phyloP scores from a whole-genome alignment of 2,329 filamentous ascomycete species.

The Xylariomycetidae sp. region DNA sequence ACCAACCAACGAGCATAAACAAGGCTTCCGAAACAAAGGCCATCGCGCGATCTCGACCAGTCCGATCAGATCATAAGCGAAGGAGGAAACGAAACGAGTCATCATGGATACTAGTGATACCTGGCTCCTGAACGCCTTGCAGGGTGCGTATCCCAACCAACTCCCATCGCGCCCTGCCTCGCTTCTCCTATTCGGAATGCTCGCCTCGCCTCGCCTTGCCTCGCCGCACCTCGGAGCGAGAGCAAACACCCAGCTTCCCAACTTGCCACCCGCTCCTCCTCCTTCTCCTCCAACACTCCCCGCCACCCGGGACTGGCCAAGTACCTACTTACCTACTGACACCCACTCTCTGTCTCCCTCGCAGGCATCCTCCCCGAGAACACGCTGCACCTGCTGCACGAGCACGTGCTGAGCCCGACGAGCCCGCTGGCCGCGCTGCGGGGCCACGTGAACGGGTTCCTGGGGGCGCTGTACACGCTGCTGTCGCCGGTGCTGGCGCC shows the following conservation, averaged over 20 bases:
- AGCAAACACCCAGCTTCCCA: background rate
- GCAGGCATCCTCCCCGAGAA: constrained; percentile 39
- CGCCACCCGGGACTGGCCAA: no score
- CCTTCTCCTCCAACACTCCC: background rate
- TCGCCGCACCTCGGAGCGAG: no score
- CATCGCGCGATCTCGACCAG: no score
- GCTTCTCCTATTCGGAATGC: no score
- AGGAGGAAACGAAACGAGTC: background rate
- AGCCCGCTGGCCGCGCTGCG: constrained; percentile 38
- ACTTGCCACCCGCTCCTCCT: constrained; percentile 1
- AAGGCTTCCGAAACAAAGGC: no score
- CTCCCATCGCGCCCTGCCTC: no score
- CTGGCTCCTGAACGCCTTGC: constrained; percentile 21
- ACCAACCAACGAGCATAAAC: no score
- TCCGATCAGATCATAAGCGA: background rate
- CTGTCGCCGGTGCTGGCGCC: constrained; percentile 38
- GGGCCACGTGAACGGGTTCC: constrained; percentile 26
- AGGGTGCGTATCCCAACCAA: constrained; percentile 17
- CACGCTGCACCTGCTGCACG: constrained; percentile 36
- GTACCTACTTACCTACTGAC: constrained; percentile 4
- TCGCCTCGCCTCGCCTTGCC: no score
- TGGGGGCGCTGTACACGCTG: constrained; percentile 16
- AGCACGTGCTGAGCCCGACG: constrained; percentile 39
- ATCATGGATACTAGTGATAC: constrained; percentile 18
- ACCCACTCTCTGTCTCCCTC: no score